These are phyloP conservation scores for Kurtzmaniella fragi DNA, from an alignment of 805 yeast genomes.

Conservation along the genomic window DNA sequence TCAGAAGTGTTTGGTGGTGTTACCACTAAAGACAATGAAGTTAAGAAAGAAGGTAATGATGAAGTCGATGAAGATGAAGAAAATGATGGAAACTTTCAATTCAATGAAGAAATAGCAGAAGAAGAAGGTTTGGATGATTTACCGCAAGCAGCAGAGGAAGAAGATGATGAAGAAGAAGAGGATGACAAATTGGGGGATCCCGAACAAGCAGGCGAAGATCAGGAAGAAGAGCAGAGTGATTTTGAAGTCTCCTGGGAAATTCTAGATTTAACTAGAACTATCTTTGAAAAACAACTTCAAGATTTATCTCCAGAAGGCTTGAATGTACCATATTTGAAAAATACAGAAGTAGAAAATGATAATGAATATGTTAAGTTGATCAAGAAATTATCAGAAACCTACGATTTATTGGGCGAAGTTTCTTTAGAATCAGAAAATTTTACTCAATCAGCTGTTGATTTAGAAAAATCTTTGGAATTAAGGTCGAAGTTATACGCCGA, in stretches of 20 bases:
- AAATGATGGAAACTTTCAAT: slow-evolving; percentile 23
- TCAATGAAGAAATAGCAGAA: slow-evolving; percentile 21
- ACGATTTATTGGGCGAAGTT: slow-evolving; percentile 82
- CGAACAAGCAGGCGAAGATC: slow-evolving; percentile 50
- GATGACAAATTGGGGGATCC: slow-evolving; percentile 21
- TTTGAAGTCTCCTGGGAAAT: slow-evolving; percentile 89
- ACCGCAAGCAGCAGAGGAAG: slow-evolving; percentile 10
- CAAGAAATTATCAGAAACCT: slow-evolving; percentile 64
- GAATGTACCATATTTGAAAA: slow-evolving; percentile 22
- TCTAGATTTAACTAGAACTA: slow-evolving; percentile 68
- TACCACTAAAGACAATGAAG: slow-evolving; percentile 15
- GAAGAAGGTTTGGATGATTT: slow-evolving; percentile 13
- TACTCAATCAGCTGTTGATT: slow-evolving; percentile 68
- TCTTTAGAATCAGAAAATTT: slow-evolving; percentile 88
- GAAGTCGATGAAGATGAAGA: slow-evolving; percentile 16
- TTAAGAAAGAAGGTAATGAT: slow-evolving; percentile 15
- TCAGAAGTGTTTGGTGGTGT: slow-evolving; percentile 70
- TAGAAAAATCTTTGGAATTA: slow-evolving; percentile 51
- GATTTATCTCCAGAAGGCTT: slow-evolving; percentile 9
- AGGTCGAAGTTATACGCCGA: slow-evolving; percentile 48
- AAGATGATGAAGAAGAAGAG: slow-evolving; percentile 11
- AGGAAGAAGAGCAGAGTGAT: slow-evolving; percentile 52
- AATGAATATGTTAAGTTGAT: slow-evolving; percentile 32
- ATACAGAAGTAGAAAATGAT: slow-evolving; percentile 24
- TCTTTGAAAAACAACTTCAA: slow-evolving; percentile 47